Evolutionary conservation across 768 basidiomycete species (phyloP).

Genomic region (Lactarius indigo): DNA sequence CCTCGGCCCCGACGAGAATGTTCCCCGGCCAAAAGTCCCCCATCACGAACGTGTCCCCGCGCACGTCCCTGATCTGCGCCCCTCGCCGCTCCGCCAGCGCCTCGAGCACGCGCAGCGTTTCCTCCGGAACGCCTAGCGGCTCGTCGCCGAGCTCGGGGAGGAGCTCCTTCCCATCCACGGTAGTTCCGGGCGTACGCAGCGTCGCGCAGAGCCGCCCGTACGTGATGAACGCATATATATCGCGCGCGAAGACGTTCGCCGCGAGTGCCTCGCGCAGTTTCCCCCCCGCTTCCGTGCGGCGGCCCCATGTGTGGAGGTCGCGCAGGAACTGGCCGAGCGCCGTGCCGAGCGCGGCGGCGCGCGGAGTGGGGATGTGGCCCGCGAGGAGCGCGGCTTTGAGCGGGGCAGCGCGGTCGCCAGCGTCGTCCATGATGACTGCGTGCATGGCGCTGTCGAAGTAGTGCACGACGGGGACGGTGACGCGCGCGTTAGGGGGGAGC

Average conservation of each 20-base stretch:
- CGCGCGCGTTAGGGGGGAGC: slow-evolving; percentile 37
- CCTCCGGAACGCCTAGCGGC: slow-evolving; percentile 37
- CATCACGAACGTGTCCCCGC: slow-evolving; percentile 40
- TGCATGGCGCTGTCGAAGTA: slow-evolving; percentile 46
- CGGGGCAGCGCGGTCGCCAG: slow-evolving; percentile 39
- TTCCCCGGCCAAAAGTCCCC: slow-evolving; percentile 79
- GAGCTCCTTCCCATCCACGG: background rate
- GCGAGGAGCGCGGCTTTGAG: slow-evolving; percentile 42
- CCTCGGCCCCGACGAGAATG: slow-evolving; percentile 43
- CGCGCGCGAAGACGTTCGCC: slow-evolving; percentile 39
- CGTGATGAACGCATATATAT: slow-evolving; percentile 38
- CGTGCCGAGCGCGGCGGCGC: slow-evolving; percentile 45
- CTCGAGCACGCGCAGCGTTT: slow-evolving; percentile 36
- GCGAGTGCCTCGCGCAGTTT: background rate
- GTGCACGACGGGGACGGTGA: slow-evolving; percentile 49
- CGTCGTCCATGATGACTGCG: slow-evolving; percentile 63
- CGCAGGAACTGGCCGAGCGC: slow-evolving; percentile 56
- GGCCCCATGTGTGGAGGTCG: slow-evolving; percentile 47
- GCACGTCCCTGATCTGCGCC: slow-evolving; percentile 32
- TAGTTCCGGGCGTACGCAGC: slow-evolving; percentile 13
- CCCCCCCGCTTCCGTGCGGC: slow-evolving; percentile 20
- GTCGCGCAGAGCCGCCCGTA: slow-evolving; percentile 43
- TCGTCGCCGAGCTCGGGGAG: slow-evolving; percentile 37
- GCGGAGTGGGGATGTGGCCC: slow-evolving; percentile 28
- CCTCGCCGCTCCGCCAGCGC: slow-evolving; percentile 33